A percentile compares a stretch with the other conserved stretches of the same genome.
Conservation (phyloP, 768 basidiomycete species). For the Rhodotorula sphaerocarpa region DNA sequence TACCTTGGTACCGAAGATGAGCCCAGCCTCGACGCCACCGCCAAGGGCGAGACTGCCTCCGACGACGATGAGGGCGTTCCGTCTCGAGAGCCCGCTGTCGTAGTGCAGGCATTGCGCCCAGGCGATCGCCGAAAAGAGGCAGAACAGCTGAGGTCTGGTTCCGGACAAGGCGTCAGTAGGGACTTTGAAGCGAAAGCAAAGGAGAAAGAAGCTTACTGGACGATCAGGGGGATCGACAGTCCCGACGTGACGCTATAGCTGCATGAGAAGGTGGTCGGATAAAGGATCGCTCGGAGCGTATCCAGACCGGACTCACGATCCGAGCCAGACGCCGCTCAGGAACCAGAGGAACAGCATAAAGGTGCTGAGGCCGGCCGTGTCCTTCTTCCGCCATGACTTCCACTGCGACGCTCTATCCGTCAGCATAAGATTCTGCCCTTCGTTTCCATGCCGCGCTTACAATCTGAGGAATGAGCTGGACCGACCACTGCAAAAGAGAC, state of each 20-base stretch:
- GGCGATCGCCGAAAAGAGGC: conserved; percentile 54
- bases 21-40: conserved; percentile 55
- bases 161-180: neutral
- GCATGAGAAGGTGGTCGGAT: neutral
- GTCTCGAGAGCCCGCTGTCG: conserved; percentile 46
- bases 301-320: conserved; percentile 34
- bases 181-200: neutral
- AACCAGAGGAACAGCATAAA: conserved; percentile 53
- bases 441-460: neutral
- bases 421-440: too few species aligned
- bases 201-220: conserved; percentile 50
- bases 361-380: conserved; percentile 61
- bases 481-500: neutral
- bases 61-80: conserved; percentile 44
- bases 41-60: conserved; percentile 47
- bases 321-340: conserved; percentile 51
- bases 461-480: conserved; percentile 12
- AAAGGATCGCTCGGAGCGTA: neutral
- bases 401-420: conserved; percentile 39
- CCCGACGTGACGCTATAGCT: conserved; percentile 46
- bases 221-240: conserved; percentile 63
- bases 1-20: conserved; percentile 56
- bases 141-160: conserved; percentile 49
- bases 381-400: conserved; percentile 63
- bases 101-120: conserved; percentile 70